These are phyloP conservation scores for Sapria himalayana DNA, from an alignment of 345 rosid species.

Conservation along the genomic window DNA sequence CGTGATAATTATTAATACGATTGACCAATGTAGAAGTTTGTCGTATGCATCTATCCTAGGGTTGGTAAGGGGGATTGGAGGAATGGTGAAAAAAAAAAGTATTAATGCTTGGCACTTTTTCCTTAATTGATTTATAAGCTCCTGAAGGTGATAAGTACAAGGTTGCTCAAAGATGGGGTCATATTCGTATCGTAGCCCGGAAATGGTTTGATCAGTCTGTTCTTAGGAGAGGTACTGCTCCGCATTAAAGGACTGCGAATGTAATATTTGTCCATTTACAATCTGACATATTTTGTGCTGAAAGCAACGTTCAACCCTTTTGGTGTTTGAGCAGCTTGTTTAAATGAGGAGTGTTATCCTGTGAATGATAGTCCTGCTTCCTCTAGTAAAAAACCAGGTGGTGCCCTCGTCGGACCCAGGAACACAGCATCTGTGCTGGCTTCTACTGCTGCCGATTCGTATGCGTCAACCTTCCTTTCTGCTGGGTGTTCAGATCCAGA, in stretches of 20 bases:
- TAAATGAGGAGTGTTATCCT: conserved; percentile 69
- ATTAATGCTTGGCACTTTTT: too few species aligned
- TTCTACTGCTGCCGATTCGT: conserved; percentile 24
- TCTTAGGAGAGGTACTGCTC: conserved; percentile 48
- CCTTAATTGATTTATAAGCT: conserved; percentile 35
- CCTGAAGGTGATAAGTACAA: conserved; percentile 87
- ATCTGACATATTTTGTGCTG: too few species aligned
- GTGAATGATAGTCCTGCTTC: conserved; percentile 32
- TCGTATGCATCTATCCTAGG: too few species aligned
- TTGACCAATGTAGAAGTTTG: too few species aligned
- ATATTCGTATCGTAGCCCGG: conserved; percentile 48
- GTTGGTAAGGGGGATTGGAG: too few species aligned
- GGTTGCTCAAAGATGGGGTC: conserved; percentile 86
- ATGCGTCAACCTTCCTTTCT: conserved; percentile 16
- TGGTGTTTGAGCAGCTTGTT: conserved; percentile 54
- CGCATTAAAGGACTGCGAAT: conserved; percentile 6
- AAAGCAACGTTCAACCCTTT: too few species aligned
- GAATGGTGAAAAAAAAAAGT: too few species aligned
- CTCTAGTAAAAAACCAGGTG: conserved; percentile 18
- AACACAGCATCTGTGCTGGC: conserved; percentile 15
- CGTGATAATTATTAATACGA: too few species aligned
- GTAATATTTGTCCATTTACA: too few species aligned
- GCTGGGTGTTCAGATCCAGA: conserved; percentile 36
- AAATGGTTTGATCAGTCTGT: conserved; percentile 85
- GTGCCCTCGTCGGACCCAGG: conserved; percentile 18